Evolutionary conservation across 192 early-diverging fungal genomes (phyloP).

Genomic region (Powellomyces hirtus): DNA sequence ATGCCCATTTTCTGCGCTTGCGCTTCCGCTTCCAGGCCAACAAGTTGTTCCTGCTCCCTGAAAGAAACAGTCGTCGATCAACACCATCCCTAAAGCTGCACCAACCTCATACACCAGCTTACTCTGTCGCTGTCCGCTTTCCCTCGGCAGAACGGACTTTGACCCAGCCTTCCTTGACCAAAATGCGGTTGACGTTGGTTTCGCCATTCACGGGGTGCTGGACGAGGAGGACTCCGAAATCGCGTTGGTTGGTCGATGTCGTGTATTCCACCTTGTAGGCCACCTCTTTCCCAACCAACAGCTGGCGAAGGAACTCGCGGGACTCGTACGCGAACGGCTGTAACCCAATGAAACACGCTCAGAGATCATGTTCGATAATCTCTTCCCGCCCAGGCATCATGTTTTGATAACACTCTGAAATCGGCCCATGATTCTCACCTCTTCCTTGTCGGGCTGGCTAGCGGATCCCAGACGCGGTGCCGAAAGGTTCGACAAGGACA

Average conservation of each 20-base stretch:
- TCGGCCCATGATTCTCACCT: conserved; percentile 53
- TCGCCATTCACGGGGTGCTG: conserved; percentile 50
- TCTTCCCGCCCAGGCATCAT: too few relatives aligned
- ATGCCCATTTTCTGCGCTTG: conserved; percentile 69
- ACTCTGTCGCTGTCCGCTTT: conserved; percentile 30
- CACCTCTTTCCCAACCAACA: conserved; percentile 88
- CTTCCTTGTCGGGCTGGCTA: conserved; percentile 79
- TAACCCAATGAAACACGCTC: background rate
- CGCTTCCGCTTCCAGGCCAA: conserved; percentile 71
- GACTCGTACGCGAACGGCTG: conserved; percentile 69
- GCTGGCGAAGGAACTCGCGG: conserved; percentile 83
- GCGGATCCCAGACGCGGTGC: conserved; percentile 78
- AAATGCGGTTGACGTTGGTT: conserved; percentile 66
- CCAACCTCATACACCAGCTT: background rate
- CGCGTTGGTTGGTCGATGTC: conserved; percentile 57
- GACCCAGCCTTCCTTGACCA: conserved; percentile 82
- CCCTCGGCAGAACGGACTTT: conserved; percentile 59
- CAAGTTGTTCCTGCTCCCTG: conserved; percentile 50
- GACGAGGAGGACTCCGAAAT: conserved; percentile 53
- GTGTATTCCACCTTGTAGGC: conserved; percentile 79
- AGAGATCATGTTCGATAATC: background rate
- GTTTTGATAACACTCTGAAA: too few relatives aligned
- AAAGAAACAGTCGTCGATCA: too few relatives aligned
- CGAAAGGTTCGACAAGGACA: conserved; percentile 77
- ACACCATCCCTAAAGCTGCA: background rate